Conservation (phyloP, 1,284 basidiomycete genomes). For the Golubevia sp. region DNA sequence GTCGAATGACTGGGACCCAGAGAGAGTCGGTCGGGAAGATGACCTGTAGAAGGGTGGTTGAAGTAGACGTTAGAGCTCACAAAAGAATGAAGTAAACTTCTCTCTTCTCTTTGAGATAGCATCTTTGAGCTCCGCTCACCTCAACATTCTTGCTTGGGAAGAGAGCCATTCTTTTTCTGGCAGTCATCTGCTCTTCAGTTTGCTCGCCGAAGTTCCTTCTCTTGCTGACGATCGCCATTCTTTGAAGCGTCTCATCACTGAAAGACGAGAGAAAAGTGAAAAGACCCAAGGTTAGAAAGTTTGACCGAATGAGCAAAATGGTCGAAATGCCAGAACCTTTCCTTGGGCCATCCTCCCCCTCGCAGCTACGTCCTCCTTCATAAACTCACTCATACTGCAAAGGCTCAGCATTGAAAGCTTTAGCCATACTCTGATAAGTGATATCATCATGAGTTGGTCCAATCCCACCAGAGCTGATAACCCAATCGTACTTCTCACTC, state of each 20-base stretch:
- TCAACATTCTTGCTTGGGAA: constrained; percentile 39
- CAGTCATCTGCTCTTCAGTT: background rate
- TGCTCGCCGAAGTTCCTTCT: background rate
- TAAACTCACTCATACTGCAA: constrained; percentile 23
- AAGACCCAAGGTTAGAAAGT: too few relatives aligned
- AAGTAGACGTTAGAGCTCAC: too few relatives aligned
- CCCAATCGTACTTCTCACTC: constrained; percentile 14
- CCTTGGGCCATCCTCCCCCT: too few relatives aligned
- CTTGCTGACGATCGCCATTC: background rate
- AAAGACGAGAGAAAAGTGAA: too few relatives aligned
- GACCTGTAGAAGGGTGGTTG: constrained; percentile 16
- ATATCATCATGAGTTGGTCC: constrained; percentile 59
- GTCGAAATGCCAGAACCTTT: too few relatives aligned
- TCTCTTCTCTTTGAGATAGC: too few relatives aligned
- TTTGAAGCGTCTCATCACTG: constrained; percentile 65
- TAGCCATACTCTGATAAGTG: constrained; percentile 46
- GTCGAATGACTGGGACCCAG: constrained; percentile 86
- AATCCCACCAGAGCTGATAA: constrained; percentile 33
- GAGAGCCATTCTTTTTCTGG: constrained; percentile 31
- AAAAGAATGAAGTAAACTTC: too few relatives aligned
- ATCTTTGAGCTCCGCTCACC: constrained; percentile 55
- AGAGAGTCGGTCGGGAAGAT: constrained; percentile 41
- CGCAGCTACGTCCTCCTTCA: too few relatives aligned
- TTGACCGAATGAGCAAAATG: too few relatives aligned
- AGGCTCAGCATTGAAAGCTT: constrained; percentile 35